Evolutionary conservation across 345 rosid genomes (phyloP).

Genomic region (Lumnitzera littorea): DNA sequence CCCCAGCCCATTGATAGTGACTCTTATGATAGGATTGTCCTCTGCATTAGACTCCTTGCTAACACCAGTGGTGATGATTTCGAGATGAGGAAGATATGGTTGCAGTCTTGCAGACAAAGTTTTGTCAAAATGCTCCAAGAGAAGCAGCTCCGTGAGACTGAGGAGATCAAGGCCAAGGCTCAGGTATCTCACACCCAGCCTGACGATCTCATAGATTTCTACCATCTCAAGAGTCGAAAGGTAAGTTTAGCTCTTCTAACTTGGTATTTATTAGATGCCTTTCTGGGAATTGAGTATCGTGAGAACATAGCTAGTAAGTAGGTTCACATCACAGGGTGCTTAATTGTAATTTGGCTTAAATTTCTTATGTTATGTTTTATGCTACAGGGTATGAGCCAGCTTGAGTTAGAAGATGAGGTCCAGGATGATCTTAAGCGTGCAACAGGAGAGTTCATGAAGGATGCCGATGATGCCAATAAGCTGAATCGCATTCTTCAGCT

Average conservation of each 20-base stretch:
- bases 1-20: conserved; percentile 94
- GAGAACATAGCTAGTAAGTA: not conserved
- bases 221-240: conserved; percentile 97
- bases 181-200: conserved; percentile 92
- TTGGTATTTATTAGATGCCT: not conserved
- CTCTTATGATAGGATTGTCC: conserved; percentile 75
- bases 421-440: conserved; percentile 98
- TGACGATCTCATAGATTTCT: conserved; percentile 96
- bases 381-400: conserved; percentile 96
- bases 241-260: conserved; percentile 22
- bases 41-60: conserved; percentile 78
- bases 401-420: conserved; percentile 97
- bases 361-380: not conserved
- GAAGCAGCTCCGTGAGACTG: conserved; percentile 74
- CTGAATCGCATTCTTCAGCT: conserved; percentile 97
- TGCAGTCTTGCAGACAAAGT: conserved; percentile 84
- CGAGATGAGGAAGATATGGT: conserved; percentile 75
- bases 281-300: not conserved
- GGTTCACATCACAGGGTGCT: not conserved
- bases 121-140: conserved; percentile 95
- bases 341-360: not conserved
- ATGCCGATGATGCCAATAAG: conserved; percentile 88
- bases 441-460: conserved; percentile 93
- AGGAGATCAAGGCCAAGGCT: conserved; percentile 91
- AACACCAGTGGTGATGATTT: conserved; percentile 46